Base-by-base conservation (phyloP, 495 filamentous ascomycete genomes). In the Schizothecium vesticola region DNA sequence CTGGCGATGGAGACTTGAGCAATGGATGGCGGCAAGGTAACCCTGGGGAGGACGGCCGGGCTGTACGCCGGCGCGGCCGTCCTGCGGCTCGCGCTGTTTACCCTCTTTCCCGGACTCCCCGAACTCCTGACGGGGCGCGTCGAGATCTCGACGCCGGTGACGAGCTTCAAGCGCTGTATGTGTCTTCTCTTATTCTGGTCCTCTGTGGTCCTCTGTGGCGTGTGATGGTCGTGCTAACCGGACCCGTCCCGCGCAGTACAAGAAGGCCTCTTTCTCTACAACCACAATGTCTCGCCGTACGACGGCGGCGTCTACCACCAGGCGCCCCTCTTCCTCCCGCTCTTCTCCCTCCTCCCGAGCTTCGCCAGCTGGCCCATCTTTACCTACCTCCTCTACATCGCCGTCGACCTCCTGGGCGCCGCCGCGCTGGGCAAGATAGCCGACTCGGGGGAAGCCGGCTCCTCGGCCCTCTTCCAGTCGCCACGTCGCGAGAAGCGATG, bases 221-320 rank as follows among this genome's bases (percentile, higher is more conserved):
- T 36, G 19, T 26, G 55, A 13, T 43, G 21, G 13, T 63, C 65
- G n/a, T 60, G 43, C 28, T 68, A 59, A 66, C 67, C 24, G 31
- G n/a, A 19, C 16, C 13, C 8, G 8, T 1, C 13, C 4, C 33
- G 33, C 33, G 33, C 64, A 97, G 93, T 99, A 63, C 93, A 97
- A 80, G 95, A 99, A 81, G 95, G 95, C 29, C 83, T 99, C 59
- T 98, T 96, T 75, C 88, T 99, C 4, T 97, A 98, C 74, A 94
- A 90, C 64, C 92, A 94, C 73, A 95, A 97, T 84, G 92, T 97
- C 26, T 97, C 93, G 61, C 95, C 95, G 0, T 99, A 98, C 79
- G 94, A 99, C 78, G 95, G 95, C 66, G 95, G 95, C 67, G 92
- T 98, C 77, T 99, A 92, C 79, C 93, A 99, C 82, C 95, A 99